Evolutionary conservation across 2,329 filamentous ascomycete species (phyloP), one percentile per base, ranked within the genome.

Genomic region (Pseudophaeomoniella oleicola): DNA sequence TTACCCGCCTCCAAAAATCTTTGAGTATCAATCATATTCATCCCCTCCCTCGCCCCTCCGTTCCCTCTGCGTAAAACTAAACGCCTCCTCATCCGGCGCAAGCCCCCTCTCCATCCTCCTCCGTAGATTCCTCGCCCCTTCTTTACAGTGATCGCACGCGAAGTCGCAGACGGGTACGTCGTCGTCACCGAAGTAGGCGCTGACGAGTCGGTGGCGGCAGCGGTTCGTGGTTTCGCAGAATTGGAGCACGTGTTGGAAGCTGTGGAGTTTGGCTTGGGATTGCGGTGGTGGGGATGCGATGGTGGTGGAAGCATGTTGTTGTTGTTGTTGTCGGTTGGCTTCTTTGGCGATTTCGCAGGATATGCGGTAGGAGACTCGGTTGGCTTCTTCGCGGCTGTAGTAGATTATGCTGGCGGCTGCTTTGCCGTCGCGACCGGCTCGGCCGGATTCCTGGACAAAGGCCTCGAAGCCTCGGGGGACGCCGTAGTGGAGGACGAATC

Each of bases 401-500:
- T 94, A 94, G 37, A 96, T 63, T 37, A 94, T 83, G 51, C 86
- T 94, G 42, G 81, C 74, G 19, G 81, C 79, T 0, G 86, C 86
- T 43, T 88, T 87, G 16, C 85, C 84, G 48, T 96, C 88, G 30
- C 88, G 74, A 0, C 88, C 88, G 4, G 87, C 88, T 29, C 88
- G 80, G 0, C 88, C 88, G 2, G 85, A 87, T 66, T 96, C 88
- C 59, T 96, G 88, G 50, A 94, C 94, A 53, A 90, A 94, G 1
- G 87, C 85, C 55, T 96, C 88, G 53, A 96, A 94, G 3, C 81
- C 90, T 52, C 93, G 92, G 6, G 88, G 84, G 6, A 94, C 70
- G 40, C 85, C 81, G 86, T 88, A 96, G 58, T 96, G 88, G 2
- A 90, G 77, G 1, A 96, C 87, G 49, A 94, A 94, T 2, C 88